Base-by-base conservation (phyloP, 2,329 filamentous ascomycete genomes). In the Beauveria asiatica region DNA sequence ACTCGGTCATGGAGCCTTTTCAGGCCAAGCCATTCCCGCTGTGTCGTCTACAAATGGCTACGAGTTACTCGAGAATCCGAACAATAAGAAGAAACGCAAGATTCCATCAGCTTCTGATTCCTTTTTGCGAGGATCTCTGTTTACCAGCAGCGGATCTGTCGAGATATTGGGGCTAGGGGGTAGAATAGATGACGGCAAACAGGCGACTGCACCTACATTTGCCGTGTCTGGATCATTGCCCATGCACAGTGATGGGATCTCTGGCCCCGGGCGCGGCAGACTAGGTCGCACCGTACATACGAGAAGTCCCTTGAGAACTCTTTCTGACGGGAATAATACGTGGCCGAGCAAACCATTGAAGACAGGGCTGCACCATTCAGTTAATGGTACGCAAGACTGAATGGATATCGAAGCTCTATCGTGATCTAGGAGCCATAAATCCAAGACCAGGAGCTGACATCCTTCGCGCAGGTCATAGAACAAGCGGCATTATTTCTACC, bases 11-110 rank as follows among this genome's bases (percentile, higher is more conserved):
- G 42, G 33, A 21, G 16, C 21, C 9, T 21, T 1, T 19, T n/a
- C 8, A 2, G 25, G 21, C 33, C n/a, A 39, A 48, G 27, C 45
- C 77, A 83, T 81, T 48, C 91, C 90, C 13, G 85, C 87, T 25
- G 81, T 83, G 6, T 88, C 87, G 5, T 88, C 87, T 3, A 78
- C 84, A 11, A 93, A 97, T 71, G 92, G 92, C 16, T 97, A 97
- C 72, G 94, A 99, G 73, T 94, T 91, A 7, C 96, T 97, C 68
- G 94, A 99, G 74, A 97, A 97, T 69, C 96, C 91, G 41, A 97
- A 96, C 73, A 99, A 99, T 72, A 99, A 99, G 76, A 99, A 97
- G 79, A 97, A 99, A 75, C 84, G 94, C 66, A 99, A 99, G 76
- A 97, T 99, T 42, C 94, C 94, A 0, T 92, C 92, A 0, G 91